phyloP scores from a whole-genome alignment of 2,329 filamentous ascomycete species.

The Thielaviopsis punctulata region DNA sequence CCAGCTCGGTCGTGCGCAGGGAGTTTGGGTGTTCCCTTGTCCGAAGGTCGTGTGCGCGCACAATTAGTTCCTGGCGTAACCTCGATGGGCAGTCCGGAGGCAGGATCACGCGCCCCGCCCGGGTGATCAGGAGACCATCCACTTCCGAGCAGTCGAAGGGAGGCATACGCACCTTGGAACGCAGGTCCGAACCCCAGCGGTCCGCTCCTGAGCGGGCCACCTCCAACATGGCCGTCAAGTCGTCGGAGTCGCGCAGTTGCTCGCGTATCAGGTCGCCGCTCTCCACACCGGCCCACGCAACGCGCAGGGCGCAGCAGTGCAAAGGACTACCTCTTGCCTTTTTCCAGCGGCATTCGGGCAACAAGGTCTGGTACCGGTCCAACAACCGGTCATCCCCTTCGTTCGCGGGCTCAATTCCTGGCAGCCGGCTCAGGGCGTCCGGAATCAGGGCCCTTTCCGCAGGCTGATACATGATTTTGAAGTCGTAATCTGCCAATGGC shows the following conservation, averaged over 20 bases:
- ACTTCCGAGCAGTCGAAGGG: no score
- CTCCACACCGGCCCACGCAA: background rate
- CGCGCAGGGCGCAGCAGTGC: background rate
- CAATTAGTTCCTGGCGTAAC: no score
- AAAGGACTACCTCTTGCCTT: background rate
- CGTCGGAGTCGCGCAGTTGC: background rate
- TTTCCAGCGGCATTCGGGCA: background rate
- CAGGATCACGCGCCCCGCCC: no score
- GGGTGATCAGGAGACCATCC: no score
- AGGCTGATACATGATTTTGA: background rate
- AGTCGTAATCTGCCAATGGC: background rate
- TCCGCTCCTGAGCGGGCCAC: background rate
- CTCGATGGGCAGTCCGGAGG: no score
- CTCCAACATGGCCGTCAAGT: no score
- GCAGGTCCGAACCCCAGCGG: no score
- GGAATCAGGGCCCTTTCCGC: background rate
- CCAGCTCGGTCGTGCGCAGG: no score
- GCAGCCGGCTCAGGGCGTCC: background rate
- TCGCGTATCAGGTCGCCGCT: background rate
- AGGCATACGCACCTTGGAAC: no score
- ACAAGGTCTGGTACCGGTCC: background rate
- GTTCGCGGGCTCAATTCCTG: background rate
- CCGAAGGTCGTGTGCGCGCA: no score
- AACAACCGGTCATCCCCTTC: background rate
- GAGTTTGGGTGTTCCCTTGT: no score